Base-by-base conservation (phyloP, 2,329 filamentous ascomycete species). In the Fusarium lateritium region DNA sequence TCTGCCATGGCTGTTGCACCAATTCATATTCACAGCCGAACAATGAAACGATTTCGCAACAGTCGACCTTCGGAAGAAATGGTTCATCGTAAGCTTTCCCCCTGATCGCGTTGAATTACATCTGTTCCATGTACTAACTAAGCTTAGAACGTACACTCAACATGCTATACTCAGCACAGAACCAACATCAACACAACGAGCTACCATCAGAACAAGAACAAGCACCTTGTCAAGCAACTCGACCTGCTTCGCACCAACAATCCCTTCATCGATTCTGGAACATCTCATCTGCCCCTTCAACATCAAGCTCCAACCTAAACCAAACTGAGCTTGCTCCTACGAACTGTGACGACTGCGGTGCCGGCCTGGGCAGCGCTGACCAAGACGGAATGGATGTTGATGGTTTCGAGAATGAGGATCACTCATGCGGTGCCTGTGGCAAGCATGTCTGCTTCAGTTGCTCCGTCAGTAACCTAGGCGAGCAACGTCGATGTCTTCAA, bases 241-340 rank as follows among this genome's bases (percentile, higher is more conserved):
- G 17, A 19, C 43, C 72, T 13, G 39, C 71, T 22, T 49, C 58
- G 11, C 68, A 59, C 17, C 88, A 90, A 74, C 79, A 82, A 6
- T 88, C 85, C 1, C 79, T 91, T 0, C 87, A 90, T 75, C 85
- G 80, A 40, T 91, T 90, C 78, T 91, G 87, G 87, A 82, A 83
- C n/a, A 81, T 90, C 15, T 82, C 80, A 3, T 79, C 80, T 0
- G 75, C 79, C 0, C 75, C 83, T 6, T 67, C 73, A 4, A 61
- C 69, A 2, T 71, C 79, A 0, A 70, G 74, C 2, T 68, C 77
- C 59, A 28, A 43, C 31, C 36, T 72, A 21, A 21, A 61, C 14
- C 62, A 58, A 63, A 53, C 68, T 1, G 38, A 62, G 36, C 40
- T 70, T 17, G 45, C 56, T 1, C 73, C 81, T 0, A 76, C 77